Conservation (phyloP, 805 yeast species). For the Kodamaea kakaduensis region DNA sequence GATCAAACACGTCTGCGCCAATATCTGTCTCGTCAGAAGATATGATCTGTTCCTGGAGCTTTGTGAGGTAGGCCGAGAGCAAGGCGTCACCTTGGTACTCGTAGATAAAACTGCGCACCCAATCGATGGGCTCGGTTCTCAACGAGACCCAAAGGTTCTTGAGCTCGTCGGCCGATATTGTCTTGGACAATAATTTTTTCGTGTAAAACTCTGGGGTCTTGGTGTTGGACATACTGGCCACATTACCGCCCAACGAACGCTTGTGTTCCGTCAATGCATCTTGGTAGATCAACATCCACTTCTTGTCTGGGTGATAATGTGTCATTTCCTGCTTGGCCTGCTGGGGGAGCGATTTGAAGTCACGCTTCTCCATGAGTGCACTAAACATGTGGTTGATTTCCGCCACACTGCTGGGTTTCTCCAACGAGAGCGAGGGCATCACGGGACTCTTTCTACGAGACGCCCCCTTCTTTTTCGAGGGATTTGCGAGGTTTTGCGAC, state of each 20-base stretch:
- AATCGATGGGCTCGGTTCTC: conserved; percentile 77
- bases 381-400: conserved; percentile 72
- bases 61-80: conserved; percentile 52
- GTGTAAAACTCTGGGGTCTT: conserved; percentile 73
- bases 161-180: conserved; percentile 64
- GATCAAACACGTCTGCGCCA: conserved; percentile 53
- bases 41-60: conserved; percentile 48
- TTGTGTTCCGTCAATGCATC: conserved; percentile 76
- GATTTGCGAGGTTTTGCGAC: too few species aligned
- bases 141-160: conserved; percentile 87
- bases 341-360: conserved; percentile 65
- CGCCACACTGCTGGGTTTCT: conserved; percentile 61
- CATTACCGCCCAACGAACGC: conserved; percentile 33
- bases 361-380: conserved; percentile 79
- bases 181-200: conserved; percentile 63
- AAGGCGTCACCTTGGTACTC: conserved; percentile 78
- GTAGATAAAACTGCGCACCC: conserved; percentile 75
- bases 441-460: too few species aligned
- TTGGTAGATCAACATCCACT: conserved; percentile 89
- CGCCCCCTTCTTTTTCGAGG: too few species aligned
- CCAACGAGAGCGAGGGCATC: too few species aligned
- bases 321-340: conserved; percentile 75
- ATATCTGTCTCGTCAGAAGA: conserved; percentile 30
- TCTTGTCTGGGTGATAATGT: conserved; percentile 68
- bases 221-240: conserved; percentile 23